A percentile compares a stretch with the other conserved stretches of the same genome.
Evolutionary conservation across 129 eudicot species (phyloP).

Genomic region (Flaveria bidentis): DNA sequence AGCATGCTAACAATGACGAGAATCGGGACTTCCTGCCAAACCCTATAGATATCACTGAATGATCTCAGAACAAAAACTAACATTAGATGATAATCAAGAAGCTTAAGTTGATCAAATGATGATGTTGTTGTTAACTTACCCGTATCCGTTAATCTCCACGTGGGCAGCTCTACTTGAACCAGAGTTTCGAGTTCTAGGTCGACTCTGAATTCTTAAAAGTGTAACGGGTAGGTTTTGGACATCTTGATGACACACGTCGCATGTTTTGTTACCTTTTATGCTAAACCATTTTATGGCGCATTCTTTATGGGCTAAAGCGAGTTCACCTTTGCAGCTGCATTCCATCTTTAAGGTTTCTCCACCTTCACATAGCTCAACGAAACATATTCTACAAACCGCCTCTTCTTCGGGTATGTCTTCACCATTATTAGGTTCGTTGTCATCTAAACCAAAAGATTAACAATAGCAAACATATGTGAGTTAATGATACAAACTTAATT

Average conservation of each 20-base stretch:
- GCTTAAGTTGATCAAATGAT: not conserved
- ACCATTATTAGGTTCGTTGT: constrained; percentile 44
- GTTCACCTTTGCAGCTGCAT: constrained; percentile 96
- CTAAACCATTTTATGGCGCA: constrained; percentile 95
- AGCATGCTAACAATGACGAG: constrained; percentile 93
- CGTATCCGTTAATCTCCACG: constrained; percentile 54
- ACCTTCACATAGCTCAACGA: constrained; percentile 89
- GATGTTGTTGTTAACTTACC: constrained; percentile 43
- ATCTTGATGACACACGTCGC: constrained; percentile 92
- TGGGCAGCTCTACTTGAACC: constrained; percentile 33
- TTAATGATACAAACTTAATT: no score
- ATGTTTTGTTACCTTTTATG: constrained; percentile 89
- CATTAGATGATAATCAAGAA: constrained; percentile 30
- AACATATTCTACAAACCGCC: constrained; percentile 92
- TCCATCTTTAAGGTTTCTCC: constrained; percentile 96
- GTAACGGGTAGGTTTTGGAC: constrained; percentile 85
- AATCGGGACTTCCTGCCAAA: constrained; percentile 95
- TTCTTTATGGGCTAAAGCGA: constrained; percentile 93
- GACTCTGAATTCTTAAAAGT: constrained; percentile 72
- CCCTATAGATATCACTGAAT: constrained; percentile 58
- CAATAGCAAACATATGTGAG: not conserved
- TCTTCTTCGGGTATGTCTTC: constrained; percentile 97
- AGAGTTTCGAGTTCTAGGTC: constrained; percentile 32
- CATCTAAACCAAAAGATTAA: constrained; percentile 39
- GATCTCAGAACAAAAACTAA: constrained; percentile 26